A percentile compares a stretch with the other conserved stretches of the same genome.
Evolutionary conservation across 2,329 filamentous ascomycete species (phyloP).

Genomic region (Falciphora oryzae): DNA sequence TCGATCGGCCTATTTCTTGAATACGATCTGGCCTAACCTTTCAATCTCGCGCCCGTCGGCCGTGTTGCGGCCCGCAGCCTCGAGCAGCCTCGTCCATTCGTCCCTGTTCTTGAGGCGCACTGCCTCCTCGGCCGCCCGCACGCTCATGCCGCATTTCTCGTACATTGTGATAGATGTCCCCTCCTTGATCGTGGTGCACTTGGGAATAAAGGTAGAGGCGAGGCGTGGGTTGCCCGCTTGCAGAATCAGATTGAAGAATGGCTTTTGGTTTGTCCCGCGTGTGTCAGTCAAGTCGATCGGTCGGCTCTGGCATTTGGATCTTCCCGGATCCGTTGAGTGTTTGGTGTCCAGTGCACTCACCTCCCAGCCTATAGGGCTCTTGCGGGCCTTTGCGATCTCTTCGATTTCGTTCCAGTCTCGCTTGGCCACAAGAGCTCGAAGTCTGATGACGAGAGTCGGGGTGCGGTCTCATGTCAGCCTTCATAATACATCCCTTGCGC

Average conservation of each 20-base stretch:
- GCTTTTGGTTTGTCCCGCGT: conserved; percentile 39
- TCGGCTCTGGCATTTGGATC: not conserved
- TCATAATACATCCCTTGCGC: too few species aligned
- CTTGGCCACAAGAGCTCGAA: conserved; percentile 83
- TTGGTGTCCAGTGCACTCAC: conserved; percentile 41
- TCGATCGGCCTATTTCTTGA: conserved; percentile 36
- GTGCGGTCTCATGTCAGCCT: not conserved
- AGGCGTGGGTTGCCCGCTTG: conserved; percentile 86
- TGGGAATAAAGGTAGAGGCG: conserved; percentile 77
- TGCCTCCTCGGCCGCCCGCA: conserved; percentile 88
- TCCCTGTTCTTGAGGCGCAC: conserved; percentile 73
- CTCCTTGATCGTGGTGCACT: conserved; percentile 67
- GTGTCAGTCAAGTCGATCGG: not conserved
- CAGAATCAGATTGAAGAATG: conserved; percentile 86
- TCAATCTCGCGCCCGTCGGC: conserved; percentile 73
- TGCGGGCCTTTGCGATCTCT: conserved; percentile 70
- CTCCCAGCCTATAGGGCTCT: conserved; percentile 95
- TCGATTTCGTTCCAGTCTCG: conserved; percentile 91
- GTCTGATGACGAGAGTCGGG: conserved; percentile 35
- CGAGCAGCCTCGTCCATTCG: conserved; percentile 66
- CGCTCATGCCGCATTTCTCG: conserved; percentile 86
- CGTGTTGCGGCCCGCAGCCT: conserved; percentile 65
- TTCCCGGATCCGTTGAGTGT: not conserved
- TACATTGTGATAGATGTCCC: conserved; percentile 83
- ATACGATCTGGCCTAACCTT: conserved; percentile 58